phyloP scores from a whole-genome alignment of 139 green algal genomes.

The Closterium sp. region DNA sequence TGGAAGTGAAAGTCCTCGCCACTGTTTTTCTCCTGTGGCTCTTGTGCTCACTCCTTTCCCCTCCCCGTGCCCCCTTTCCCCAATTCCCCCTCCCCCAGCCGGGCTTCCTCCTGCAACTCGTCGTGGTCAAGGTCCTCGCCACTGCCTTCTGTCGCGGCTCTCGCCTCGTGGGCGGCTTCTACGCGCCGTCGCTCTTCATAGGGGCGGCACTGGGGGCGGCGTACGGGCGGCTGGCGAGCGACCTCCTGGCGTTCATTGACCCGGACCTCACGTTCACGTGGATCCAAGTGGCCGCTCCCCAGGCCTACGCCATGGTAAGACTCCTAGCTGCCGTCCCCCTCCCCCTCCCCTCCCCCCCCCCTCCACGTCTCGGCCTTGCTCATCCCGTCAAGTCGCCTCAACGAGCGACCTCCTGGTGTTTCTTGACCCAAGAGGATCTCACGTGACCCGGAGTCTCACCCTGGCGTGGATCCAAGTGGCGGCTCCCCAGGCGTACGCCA shows the following conservation, averaged over 20 bases:
- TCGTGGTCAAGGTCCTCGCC: conserved; percentile 77
- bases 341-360: background rate
- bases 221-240: conserved; percentile 23
- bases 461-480: conserved; percentile 12
- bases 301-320: conserved; percentile 32
- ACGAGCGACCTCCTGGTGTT: background rate
- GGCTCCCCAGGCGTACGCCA: conserved; percentile 28
- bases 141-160: conserved; percentile 77
- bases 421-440: no score
- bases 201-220: conserved; percentile 61
- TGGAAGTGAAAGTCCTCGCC: no score
- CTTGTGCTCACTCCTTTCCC: conserved; percentile 69
- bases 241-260: conserved; percentile 3
- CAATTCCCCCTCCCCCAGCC: background rate
- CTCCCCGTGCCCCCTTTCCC: background rate
- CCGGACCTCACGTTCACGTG: conserved; percentile 3
- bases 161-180: conserved; percentile 87
- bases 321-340: background rate
- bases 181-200: conserved; percentile 92
- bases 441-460: no score
- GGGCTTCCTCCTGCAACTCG: conserved; percentile 71
- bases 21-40: conserved; percentile 51
- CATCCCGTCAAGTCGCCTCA: conserved; percentile 18
- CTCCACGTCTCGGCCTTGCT: conserved; percentile 10
- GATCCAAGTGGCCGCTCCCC: conserved; percentile 24